Percentiles rank a stretch among this genome's conserved stretches.
phyloP scores from a whole-genome alignment of 2,329 filamentous ascomycete genomes.

The Trichophyton rubrum region DNA sequence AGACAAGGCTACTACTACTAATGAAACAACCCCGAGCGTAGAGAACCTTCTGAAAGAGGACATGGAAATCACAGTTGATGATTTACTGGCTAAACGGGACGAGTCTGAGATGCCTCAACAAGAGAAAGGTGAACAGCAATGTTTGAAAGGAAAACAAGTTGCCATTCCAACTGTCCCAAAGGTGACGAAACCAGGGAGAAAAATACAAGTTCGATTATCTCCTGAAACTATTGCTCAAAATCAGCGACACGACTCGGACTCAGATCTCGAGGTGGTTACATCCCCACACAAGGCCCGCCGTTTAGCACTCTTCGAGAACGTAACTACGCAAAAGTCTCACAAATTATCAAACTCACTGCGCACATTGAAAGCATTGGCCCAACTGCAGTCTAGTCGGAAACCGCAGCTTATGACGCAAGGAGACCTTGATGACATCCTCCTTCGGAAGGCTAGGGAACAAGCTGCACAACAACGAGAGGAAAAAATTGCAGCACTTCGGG shows the following conservation, averaged over 20 bases:
- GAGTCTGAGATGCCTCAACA: not conserved
- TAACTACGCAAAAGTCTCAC: constrained; percentile 46
- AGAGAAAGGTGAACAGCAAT: not conserved
- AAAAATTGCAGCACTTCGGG: constrained; percentile 61
- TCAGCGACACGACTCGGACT: constrained; percentile 35
- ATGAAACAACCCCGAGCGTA: not conserved
- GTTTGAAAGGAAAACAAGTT: constrained; percentile 1
- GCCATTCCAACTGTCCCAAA: not conserved
- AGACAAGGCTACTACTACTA: not conserved
- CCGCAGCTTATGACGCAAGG: constrained; percentile 50
- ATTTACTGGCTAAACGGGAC: not conserved
- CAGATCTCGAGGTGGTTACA: constrained; percentile 51
- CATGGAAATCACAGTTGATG: constrained; percentile 1
- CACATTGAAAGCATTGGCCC: constrained; percentile 60
- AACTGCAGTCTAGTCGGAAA: constrained; percentile 49
- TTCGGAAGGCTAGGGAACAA: constrained; percentile 64
- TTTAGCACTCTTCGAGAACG: constrained; percentile 56
- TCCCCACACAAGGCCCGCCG: constrained; percentile 30
- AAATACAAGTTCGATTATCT: constrained; percentile 31
- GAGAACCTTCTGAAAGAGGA: not conserved
- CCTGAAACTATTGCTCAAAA: constrained; percentile 26
- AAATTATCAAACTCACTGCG: constrained; percentile 45
- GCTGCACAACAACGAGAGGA: constrained; percentile 65
- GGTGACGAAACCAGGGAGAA: constrained; percentile 10
- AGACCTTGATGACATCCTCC: constrained; percentile 56